Conservation (phyloP, 2,329 filamentous ascomycete genomes). For the Cladosporium sp. region DNA sequence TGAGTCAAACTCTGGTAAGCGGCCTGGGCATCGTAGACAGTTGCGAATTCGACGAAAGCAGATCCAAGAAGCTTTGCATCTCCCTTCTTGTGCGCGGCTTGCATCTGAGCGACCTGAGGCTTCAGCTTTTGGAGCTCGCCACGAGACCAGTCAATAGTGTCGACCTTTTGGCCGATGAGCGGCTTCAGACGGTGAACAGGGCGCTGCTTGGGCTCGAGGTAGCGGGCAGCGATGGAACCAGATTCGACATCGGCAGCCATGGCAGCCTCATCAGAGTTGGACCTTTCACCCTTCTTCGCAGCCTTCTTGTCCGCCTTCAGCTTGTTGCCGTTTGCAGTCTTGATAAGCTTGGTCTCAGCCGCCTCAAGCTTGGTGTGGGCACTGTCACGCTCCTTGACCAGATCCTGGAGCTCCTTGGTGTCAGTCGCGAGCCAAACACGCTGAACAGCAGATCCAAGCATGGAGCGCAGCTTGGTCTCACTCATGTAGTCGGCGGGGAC, state of each 20-base stretch:
- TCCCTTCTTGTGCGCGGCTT: conserved; percentile 60
- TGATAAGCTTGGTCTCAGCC: conserved; percentile 82
- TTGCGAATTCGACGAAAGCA: conserved; percentile 86
- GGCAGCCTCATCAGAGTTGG: conserved; percentile 40
- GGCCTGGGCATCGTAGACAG: conserved; percentile 75
- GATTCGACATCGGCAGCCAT: conserved; percentile 61
- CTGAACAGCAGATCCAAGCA: conserved; percentile 77
- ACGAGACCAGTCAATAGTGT: conserved; percentile 88
- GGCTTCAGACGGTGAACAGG: conserved; percentile 70
- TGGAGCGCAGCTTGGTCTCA: conserved; percentile 67
- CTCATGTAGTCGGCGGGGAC: conserved; percentile 76
- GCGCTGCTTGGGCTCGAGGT: conserved; percentile 67
- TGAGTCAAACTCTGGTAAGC: conserved; percentile 85
- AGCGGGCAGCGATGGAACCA: conserved; percentile 66
- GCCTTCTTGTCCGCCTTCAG: conserved; percentile 63
- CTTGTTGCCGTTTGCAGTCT: conserved; percentile 67
- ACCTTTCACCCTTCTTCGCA: conserved; percentile 51
- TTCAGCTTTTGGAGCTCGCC: conserved; percentile 70
- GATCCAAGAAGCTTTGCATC: conserved; percentile 63
- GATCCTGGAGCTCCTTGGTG: conserved; percentile 68
- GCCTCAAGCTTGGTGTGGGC: conserved; percentile 76
- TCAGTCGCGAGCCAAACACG: conserved; percentile 80
- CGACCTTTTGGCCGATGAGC: conserved; percentile 79
- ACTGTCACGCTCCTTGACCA: conserved; percentile 76
- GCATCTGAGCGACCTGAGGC: conserved; percentile 63